Conservation (phyloP, 345 rosid species). For the Salix koriyanagi region DNA sequence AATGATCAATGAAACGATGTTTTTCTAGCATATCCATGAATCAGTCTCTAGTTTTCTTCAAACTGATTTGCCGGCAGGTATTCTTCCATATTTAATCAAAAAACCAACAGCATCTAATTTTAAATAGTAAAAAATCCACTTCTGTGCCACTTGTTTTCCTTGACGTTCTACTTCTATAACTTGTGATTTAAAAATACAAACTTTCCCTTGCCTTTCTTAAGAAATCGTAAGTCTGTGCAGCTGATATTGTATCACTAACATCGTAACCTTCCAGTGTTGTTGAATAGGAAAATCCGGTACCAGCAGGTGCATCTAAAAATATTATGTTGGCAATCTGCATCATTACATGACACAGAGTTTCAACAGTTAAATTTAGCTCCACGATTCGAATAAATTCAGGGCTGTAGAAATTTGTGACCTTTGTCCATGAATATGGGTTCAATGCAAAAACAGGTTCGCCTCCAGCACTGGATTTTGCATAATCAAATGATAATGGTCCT, state of each 20-base stretch:
- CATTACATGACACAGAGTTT: not conserved
- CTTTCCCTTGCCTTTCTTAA: conserved; percentile 26
- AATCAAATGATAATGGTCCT: conserved; percentile 27
- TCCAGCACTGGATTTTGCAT: conserved; percentile 14
- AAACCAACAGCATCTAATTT: no score
- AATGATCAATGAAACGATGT: not conserved
- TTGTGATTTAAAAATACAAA: no score
- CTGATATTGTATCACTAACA: conserved; percentile 9
- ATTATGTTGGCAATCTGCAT: conserved; percentile 11
- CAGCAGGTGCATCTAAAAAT: conserved; percentile 36
- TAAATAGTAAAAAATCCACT: no score
- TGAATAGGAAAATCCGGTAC: conserved; percentile 41
- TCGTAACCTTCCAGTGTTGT: conserved; percentile 10
- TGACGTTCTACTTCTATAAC: no score
- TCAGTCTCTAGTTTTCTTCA: not conserved
- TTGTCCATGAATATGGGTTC: conserved; percentile 10
- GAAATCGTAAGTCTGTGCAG: conserved; percentile 17
- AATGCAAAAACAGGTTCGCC: conserved; percentile 9
- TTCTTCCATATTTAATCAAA: not conserved
- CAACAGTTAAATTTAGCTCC: not conserved
- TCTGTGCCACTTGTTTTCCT: no score
- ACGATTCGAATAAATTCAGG: not conserved
- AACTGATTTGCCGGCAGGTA: not conserved
- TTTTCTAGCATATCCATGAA: not conserved
- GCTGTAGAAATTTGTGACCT: not conserved